Evolutionary conservation across 2,329 filamentous ascomycete genomes (phyloP).

Genomic region (Ophiostoma sp.): DNA sequence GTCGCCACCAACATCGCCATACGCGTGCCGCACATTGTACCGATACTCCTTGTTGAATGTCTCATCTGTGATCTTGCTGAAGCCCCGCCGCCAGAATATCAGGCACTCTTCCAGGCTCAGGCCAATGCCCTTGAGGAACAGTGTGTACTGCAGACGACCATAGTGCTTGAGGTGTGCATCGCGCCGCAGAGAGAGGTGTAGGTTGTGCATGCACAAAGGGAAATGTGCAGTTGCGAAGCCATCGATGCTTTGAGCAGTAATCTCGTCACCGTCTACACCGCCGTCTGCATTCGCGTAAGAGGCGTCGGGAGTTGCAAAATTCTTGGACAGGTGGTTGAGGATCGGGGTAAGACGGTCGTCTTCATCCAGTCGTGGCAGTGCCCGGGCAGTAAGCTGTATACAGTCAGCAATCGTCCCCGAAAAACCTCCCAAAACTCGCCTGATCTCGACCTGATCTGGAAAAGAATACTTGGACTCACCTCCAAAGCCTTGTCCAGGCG

Average conservation of each 20-base stretch:
- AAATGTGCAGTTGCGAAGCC: slow-evolving; percentile 73
- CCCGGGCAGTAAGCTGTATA: slow-evolving; percentile 73
- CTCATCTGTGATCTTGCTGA: slow-evolving; percentile 85
- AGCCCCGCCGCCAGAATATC: slow-evolving; percentile 81
- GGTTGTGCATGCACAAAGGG: slow-evolving; percentile 87
- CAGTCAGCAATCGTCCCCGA: neutral
- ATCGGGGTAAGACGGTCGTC: slow-evolving; percentile 77
- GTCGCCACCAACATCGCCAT: slow-evolving; percentile 93
- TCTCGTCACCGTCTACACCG: slow-evolving; percentile 63
- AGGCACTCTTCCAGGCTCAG: slow-evolving; percentile 87
- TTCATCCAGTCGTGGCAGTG: slow-evolving; percentile 86
- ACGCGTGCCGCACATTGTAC: slow-evolving; percentile 92
- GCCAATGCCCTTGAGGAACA: slow-evolving; percentile 95
- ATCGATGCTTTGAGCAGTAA: slow-evolving; percentile 76
- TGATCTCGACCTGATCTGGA: neutral
- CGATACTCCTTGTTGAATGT: slow-evolving; percentile 96
- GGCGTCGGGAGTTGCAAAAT: slow-evolving; percentile 87
- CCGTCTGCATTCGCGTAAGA: slow-evolving; percentile 62
- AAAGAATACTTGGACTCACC: slow-evolving; percentile 42
- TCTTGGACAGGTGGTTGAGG: slow-evolving; percentile 78
- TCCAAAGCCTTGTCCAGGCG: slow-evolving; percentile 77
- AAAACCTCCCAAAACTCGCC: neutral
- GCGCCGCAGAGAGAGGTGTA: slow-evolving; percentile 79
- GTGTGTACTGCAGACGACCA: slow-evolving; percentile 85
- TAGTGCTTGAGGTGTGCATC: slow-evolving; percentile 91